These are phyloP conservation scores for Fraxinus albicans DNA, from an alignment of 305 asterid species.

Conservation along the genomic window DNA sequence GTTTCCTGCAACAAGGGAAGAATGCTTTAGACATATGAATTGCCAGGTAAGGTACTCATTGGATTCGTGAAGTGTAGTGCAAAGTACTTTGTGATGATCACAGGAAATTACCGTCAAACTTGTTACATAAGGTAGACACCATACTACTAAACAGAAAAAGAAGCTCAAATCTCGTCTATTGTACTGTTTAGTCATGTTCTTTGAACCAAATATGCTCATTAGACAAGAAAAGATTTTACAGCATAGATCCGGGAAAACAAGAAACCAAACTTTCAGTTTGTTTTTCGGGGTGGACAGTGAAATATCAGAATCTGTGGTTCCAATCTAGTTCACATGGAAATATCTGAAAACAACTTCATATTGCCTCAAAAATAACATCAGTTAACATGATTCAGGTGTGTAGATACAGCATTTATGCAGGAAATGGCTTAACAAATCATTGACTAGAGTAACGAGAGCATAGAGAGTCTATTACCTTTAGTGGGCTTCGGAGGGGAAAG, in stretches of 20 bases:
- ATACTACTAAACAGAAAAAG: no score
- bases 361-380: background rate
- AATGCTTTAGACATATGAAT: background rate
- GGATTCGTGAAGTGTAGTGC: no score
- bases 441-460: background rate
- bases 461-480: conserved; percentile 35
- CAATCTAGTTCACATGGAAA: background rate
- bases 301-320: background rate
- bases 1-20: conserved; percentile 34
- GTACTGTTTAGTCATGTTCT: background rate
- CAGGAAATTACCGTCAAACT: no score
- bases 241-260: background rate
- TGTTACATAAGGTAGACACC: no score
- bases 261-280: background rate
- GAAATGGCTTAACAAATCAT: background rate
- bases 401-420: background rate
- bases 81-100: no score
- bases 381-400: background rate
- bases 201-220: background rate
- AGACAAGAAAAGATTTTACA: background rate
- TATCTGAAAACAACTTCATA: background rate
- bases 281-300: background rate
- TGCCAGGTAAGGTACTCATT: no score
- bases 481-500: conserved; percentile 55
- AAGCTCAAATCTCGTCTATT: background rate